These are phyloP conservation scores for Helianthus annuus DNA, from an alignment of 129 eudicot species.

Conservation along the genomic window DNA sequence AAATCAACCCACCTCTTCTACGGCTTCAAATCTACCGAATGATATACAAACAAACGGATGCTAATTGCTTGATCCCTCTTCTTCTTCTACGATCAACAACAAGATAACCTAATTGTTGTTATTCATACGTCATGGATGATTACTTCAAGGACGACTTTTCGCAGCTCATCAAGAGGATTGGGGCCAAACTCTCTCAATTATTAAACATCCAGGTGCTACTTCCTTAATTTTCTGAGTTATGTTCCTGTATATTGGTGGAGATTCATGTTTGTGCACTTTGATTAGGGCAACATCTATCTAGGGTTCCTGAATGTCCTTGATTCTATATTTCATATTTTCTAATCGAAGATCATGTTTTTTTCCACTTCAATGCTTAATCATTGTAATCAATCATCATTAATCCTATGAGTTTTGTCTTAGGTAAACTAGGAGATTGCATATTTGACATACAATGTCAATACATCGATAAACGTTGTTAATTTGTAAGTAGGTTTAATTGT, in stretches of 20 bases:
- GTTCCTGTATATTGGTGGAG: not conserved
- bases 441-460: not conserved
- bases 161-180: conserved; percentile 30
- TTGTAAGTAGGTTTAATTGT: not conserved
- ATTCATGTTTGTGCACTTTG: no score
- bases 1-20: no score
- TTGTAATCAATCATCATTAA: not conserved
- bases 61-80: no score
- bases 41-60: no score
- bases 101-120: no score
- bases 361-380: not conserved
- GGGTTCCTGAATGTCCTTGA: no score
- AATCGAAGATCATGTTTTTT: no score
- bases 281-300: no score
- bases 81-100: not conserved
- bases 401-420: not conserved
- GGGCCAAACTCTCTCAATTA: conserved; percentile 25
- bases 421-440: no score
- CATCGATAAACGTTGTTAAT: not conserved
- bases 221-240: not conserved
- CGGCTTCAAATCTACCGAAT: no score
- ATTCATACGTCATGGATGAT: conserved; percentile 23
- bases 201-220: conserved; percentile 20
- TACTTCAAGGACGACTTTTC: conserved; percentile 29
- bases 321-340: no score